Conservation (phyloP, 345 rosid genomes). For the Arabidopsis suecica region DNA sequence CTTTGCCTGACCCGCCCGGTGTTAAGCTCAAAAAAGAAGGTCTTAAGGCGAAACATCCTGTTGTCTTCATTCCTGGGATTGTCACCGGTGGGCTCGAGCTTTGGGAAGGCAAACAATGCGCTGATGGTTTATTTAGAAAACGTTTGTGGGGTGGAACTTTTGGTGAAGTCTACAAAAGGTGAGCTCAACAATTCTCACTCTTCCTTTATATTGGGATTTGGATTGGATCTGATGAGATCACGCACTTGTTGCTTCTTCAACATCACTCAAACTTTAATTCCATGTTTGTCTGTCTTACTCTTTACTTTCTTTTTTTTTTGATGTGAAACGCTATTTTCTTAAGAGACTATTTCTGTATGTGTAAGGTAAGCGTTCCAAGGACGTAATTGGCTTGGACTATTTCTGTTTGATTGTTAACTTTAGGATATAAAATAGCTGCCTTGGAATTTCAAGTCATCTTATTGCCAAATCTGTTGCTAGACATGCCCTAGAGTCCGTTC, state of each 20-base stretch:
- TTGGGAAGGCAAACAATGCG: conserved; percentile 94
- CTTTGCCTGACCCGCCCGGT: conserved; percentile 90
- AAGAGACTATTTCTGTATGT: neutral
- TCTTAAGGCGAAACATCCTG: conserved; percentile 77
- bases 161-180: conserved; percentile 97
- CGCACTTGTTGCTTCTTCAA: neutral
- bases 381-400: neutral
- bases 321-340: neutral
- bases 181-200: conserved; percentile 5
- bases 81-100: conserved; percentile 94
- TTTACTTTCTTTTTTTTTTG: neutral
- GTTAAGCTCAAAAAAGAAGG: conserved; percentile 88
- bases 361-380: conserved; percentile 17
- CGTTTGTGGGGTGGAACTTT: conserved; percentile 99
- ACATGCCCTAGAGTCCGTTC: neutral
- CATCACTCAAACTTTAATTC: neutral
- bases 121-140: conserved; percentile 89
- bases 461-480: conserved; percentile 13
- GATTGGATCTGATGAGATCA: conserved; percentile 27
- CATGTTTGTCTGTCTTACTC: neutral
- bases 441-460: neutral
- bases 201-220: conserved; percentile 6
- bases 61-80: conserved; percentile 93
- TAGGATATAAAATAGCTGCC: neutral
- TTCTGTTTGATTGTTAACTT: neutral